Evolutionary conservation across 2,329 filamentous ascomycete species (phyloP), one percentile per base, ranked within the genome.

Genomic region (Ophiocordyceps sinensis): DNA sequence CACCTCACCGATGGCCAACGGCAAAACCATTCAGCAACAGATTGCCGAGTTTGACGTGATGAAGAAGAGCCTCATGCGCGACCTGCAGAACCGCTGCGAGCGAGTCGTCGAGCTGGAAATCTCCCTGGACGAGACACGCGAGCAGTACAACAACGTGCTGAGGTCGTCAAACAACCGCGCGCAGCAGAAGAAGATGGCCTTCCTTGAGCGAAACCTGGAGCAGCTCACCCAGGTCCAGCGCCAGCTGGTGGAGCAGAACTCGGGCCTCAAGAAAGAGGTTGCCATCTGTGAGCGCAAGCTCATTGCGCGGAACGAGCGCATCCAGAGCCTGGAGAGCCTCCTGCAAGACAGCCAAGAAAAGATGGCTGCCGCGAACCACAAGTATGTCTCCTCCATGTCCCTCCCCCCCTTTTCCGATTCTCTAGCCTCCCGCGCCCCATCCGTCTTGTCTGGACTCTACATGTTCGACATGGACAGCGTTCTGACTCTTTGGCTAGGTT

Each of bases 111-210:
- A 98, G 69, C 78, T 98, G 26, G 91, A 98, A 64, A 98, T 98
- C 55, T 94, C 85, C 30, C 75, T 98, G 39, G 91, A 98, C 57
- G 88, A 95, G 69, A 95, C 91, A 1, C 79, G 91, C 42, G 91
- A 98, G 68, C 91, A 98, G 66, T 98, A 98, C 68, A 96, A 98
- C 71, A 95, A 94, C 54, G 91, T 98, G 45, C 75, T 98, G 44
- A 82, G 89, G 43, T 91, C 86, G 39, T 94, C 86, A 50, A 98
- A 98, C 71, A 96, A 94, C 70, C 83, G 91, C 44, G 89, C 91
- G 21, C 91, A 98, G 68, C 91, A 98, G 66, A 98, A 98, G 82
- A 98, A 98, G 76, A 96, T 98, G 85, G 93, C 91, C 14, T 98
- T 98, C 74, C 68, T 98, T 39, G 91, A 98, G 69, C 82, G 91